Evolutionary conservation across 176 grass and related monocot genomes (phyloP).

Genomic region (Paspalum notatum): DNA sequence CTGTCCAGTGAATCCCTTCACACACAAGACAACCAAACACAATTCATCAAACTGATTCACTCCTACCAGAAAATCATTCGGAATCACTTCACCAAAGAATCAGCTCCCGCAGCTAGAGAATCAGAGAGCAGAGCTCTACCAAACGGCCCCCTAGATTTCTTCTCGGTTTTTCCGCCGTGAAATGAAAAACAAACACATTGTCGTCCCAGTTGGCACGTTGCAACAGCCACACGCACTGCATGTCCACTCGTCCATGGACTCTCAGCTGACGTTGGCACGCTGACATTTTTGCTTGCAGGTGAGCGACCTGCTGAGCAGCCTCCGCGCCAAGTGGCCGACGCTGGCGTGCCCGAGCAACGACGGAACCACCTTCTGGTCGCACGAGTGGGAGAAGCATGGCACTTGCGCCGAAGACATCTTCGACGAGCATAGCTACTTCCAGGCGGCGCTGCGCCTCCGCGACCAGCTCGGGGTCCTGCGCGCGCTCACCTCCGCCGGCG

Average conservation of each 20-base stretch:
- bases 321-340: slow-evolving; percentile 71
- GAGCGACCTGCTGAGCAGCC: slow-evolving; percentile 53
- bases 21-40: no score
- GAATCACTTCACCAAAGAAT: no score
- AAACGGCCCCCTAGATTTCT: no score
- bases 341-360: slow-evolving; percentile 75
- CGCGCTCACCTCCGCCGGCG: slow-evolving; percentile 44
- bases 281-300: slow-evolving; percentile 44
- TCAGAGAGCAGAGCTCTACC: no score
- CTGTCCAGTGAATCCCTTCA: no score
- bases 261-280: neutral
- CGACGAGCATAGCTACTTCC: slow-evolving; percentile 82
- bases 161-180: no score
- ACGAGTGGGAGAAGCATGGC: slow-evolving; percentile 98
- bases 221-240: neutral
- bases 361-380: slow-evolving; percentile 73
- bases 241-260: no score
- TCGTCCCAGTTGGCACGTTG: neutral
- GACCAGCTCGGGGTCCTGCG: slow-evolving; percentile 51
- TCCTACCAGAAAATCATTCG: no score
- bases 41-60: no score
- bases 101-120: no score
- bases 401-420: slow-evolving; percentile 66
- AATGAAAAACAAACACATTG: no score
- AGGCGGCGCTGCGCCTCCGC: slow-evolving; percentile 62